Percentiles rank a stretch among this genome's conserved stretches.
phyloP scores from a whole-genome alignment of 306 rosid species.

The Lagenaria siceraria region DNA sequence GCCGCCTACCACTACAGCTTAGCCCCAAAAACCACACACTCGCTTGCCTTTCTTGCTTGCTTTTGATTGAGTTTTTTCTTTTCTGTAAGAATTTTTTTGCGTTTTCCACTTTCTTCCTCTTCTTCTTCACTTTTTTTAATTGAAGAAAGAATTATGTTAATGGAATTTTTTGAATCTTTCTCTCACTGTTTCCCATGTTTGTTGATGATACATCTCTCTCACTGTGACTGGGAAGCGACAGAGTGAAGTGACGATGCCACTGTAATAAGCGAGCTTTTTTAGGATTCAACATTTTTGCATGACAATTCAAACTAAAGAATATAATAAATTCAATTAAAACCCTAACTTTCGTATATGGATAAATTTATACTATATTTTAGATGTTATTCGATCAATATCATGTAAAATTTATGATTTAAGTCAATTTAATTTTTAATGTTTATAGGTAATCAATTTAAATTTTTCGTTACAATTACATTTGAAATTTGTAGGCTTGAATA shows the following conservation, averaged over 20 bases:
- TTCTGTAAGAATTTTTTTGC: background rate
- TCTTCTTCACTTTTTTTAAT: background rate
- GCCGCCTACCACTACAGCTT: background rate
- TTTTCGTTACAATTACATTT: too few species aligned
- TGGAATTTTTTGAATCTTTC: background rate
- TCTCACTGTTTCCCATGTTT: background rate
- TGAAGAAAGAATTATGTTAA: background rate
- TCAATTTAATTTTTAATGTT: too few species aligned
- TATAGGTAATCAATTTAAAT: too few species aligned
- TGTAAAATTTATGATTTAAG: too few species aligned
- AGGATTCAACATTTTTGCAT: background rate
- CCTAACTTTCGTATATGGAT: too few species aligned
- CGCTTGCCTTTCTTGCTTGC: background rate
- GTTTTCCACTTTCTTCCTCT: background rate
- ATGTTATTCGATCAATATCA: too few species aligned
- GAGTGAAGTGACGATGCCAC: background rate
- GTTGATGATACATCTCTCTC: conserved; percentile 1
- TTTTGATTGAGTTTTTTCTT: background rate
- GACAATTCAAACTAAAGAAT: background rate
- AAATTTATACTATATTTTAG: too few species aligned
- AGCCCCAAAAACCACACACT: background rate
- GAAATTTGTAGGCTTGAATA: too few species aligned
- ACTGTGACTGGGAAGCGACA: background rate
- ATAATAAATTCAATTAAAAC: too few species aligned
- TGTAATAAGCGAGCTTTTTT: background rate